Base-by-base conservation (phyloP, 768 basidiomycete genomes). In the Sarcodon aspratus region DNA sequence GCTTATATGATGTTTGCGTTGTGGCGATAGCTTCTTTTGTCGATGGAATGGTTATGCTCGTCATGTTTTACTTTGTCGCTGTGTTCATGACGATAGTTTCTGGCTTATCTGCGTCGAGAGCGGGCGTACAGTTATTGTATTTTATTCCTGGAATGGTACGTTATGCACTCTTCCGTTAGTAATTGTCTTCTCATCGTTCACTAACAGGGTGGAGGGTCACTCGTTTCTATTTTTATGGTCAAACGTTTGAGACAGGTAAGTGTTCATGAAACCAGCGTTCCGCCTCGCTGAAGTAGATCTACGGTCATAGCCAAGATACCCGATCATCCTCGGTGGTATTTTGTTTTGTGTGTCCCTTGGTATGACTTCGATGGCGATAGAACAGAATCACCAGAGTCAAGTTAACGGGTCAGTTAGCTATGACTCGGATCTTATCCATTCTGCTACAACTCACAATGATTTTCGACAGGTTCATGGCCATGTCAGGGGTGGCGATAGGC, bases 61-160 rank as follows among this genome's bases (percentile, higher is more conserved):
- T 73, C 45, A 69, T 70, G 65, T 75, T 76, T 58, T 78, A 78
- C 56, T 76, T 78, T 52, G 64, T 76, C 38, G 65, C 74, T 0
- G 72, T 76, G 46, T 76, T 78, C 59, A 68, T 73, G 59, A 68
- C 66, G 17, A 62, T 74, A 55, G 74, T 72, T n/a, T 59, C 60
- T 27, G 70, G 69, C 6, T 56, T 65, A 32, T 60, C 66, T 10
- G 57, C 73, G n/a, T 57, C 61, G 15, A 57, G 64, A 40, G 63
- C 71, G 17, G 76, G 74, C 33, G 60, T 68, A 27, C 74, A 76
- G 55, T 52, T 76, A n/a, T 55, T 76, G n/a, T 76, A 69, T 55
- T 74, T 76, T 48, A 64, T 73, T 1, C 75, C 76, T 9, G 74
- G 75, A 37, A 53, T 72, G 54, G 73, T 73, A 46, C 51, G 69